Base-by-base conservation (phyloP, 805 yeast genomes). In the Komagataella pseudopastoris region DNA sequence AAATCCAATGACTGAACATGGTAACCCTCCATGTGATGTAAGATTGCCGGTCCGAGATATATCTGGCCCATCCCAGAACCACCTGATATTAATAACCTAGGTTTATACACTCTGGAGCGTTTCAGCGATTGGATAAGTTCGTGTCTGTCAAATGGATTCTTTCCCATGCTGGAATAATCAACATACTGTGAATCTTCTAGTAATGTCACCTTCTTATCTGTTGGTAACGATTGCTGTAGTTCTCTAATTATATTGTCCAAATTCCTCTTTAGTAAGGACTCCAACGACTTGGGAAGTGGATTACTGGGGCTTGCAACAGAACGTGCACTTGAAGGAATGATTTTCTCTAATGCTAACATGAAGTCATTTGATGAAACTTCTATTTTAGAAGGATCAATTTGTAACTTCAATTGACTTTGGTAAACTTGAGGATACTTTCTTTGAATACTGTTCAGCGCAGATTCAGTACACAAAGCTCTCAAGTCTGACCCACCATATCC, bases 401-500 rank as follows among this genome's bases (percentile, higher is more conserved):
- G 64, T 46, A 91, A 71, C 61, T 89, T 91, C 49, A 85, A 85
- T 51, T 76, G 72, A 7, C 90, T 76, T 55, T 75, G 69, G 65
- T 93, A 93, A 47, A 93, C 91, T 65, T 93, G 98, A 0, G 99
- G 99, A 58, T 84, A 91, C 48, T 83, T 78, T 56, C 98, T 71
- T 66, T 91, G 97, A 45, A 93, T 91, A 59, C 96, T 83, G 59
- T 85, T 83, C 55, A 93, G 71, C 0, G 98, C 98, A 30, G 97
- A 90, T 63, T 93, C 99, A 0, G 98, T 91, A 64, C 98, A 89
- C 30, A 93, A 70, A 0, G 98, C 96, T 51, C 96, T 72, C 55
- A 93, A 70, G 65, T 93, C 99, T 2, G 99, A 98, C 70, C 99
- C 99, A 48, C 99, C 99, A 61, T 87, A 93, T 0, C 99, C 99